Evolutionary conservation across 2,329 filamentous ascomycete species (phyloP).

Genomic region (Aspergillus aculeatus): DNA sequence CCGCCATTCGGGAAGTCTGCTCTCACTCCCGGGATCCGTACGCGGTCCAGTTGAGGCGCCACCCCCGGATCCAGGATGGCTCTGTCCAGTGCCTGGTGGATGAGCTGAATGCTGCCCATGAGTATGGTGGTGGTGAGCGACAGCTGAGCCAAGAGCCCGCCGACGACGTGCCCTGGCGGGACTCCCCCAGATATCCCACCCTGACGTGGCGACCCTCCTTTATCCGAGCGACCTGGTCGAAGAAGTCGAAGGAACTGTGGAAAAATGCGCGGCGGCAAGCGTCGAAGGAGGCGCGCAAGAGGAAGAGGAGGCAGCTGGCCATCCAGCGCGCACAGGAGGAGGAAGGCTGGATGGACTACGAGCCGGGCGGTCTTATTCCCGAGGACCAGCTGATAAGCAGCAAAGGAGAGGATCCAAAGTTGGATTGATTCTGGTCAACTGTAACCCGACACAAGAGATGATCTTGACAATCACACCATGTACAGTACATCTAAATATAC

Average conservation of each 20-base stretch:
- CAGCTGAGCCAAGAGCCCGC: neutral
- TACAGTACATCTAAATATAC: neutral
- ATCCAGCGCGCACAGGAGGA: slow-evolving; percentile 20
- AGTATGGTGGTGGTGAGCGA: neutral
- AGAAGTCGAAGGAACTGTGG: slow-evolving; percentile 8
- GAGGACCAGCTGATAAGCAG: slow-evolving; percentile 11
- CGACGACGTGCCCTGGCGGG: neutral
- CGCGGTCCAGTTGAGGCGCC: slow-evolving; percentile 31
- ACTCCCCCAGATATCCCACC: neutral
- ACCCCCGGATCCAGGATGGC: slow-evolving; percentile 26
- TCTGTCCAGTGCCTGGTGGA: neutral
- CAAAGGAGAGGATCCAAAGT: neutral
- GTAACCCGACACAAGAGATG: neutral
- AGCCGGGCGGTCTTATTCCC: slow-evolving; percentile 19
- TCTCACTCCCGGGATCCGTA: slow-evolving; percentile 29
- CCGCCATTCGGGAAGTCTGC: slow-evolving; percentile 32
- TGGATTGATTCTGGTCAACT: neutral
- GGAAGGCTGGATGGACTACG: slow-evolving; percentile 24
- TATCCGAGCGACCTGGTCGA: neutral
- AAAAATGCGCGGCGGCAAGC: slow-evolving; percentile 16
- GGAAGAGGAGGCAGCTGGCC: slow-evolving; percentile 19
- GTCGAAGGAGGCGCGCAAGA: slow-evolving; percentile 24
- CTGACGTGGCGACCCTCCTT: neutral
- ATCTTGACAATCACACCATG: neutral
- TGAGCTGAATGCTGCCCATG: slow-evolving; percentile 1